Evolutionary conservation across 768 basidiomycete genomes (phyloP).

Genomic region (Hydnomerulius pinastri): DNA sequence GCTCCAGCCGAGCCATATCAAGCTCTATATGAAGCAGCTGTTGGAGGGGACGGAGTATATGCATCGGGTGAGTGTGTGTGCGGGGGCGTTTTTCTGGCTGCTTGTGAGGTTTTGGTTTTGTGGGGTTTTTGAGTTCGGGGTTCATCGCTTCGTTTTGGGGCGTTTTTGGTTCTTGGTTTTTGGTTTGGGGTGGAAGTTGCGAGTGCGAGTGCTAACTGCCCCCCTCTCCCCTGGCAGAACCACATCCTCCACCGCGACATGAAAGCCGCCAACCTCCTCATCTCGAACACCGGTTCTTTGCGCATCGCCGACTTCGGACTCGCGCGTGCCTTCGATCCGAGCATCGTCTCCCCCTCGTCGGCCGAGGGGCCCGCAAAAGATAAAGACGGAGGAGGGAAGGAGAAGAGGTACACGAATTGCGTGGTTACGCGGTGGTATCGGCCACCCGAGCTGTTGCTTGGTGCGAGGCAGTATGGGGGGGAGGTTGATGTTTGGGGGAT

Average conservation of each 20-base stretch:
- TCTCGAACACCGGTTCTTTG: constrained; percentile 81
- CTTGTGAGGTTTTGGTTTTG: constrained; percentile 1
- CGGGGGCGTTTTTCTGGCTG: background rate
- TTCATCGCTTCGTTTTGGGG: no score
- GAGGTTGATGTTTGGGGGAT: constrained; percentile 99
- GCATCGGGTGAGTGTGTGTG: constrained; percentile 83
- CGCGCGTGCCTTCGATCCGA: constrained; percentile 75
- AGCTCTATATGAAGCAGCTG: constrained; percentile 94
- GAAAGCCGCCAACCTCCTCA: constrained; percentile 97
- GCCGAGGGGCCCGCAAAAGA: constrained; percentile 18
- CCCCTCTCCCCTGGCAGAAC: no score
- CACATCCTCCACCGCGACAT: constrained; percentile 97
- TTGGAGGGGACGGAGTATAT: constrained; percentile 97
- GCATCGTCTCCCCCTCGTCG: constrained; percentile 35
- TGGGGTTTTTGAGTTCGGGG: no score
- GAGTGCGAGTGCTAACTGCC: no score
- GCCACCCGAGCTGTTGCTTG: constrained; percentile 89
- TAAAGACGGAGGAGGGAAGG: constrained; percentile 44
- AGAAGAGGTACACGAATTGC: constrained; percentile 89
- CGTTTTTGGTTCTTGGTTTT: no score
- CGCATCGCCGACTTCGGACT: constrained; percentile 97
- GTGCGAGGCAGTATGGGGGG: constrained; percentile 86
- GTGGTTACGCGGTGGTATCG: constrained; percentile 96
- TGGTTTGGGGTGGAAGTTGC: no score
- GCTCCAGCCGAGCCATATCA: constrained; percentile 82